Evolutionary conservation across 371 early-diverging fungal species (phyloP).

Genomic region (Mortierella sp.): DNA sequence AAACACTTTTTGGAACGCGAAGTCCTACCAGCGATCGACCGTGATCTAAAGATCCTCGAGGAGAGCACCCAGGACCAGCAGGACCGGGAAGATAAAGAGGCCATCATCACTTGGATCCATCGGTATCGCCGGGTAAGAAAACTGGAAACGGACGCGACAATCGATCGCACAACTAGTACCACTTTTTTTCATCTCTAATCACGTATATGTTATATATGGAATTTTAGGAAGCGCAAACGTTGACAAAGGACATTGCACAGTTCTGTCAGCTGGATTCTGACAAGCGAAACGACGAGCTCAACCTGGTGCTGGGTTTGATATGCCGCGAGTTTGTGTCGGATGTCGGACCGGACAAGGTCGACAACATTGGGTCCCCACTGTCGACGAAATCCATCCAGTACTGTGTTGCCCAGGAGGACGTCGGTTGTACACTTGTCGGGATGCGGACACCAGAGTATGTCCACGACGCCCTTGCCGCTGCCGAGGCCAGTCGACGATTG

Average conservation of each 20-base stretch:
- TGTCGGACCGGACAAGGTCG: slow-evolving; percentile 42
- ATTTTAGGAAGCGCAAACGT: slow-evolving; percentile 46
- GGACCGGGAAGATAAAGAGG: slow-evolving; percentile 25
- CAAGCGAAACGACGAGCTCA: slow-evolving; percentile 75
- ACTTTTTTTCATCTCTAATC: neutral
- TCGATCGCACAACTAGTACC: neutral
- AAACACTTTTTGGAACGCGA: slow-evolving; percentile 74
- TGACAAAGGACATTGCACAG: slow-evolving; percentile 61
- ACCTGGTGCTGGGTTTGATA: slow-evolving; percentile 70
- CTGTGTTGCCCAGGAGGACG: slow-evolving; percentile 62
- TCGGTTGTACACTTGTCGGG: slow-evolving; percentile 81
- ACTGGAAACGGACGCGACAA: no score
- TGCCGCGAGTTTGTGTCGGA: slow-evolving; percentile 58
- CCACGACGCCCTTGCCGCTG: slow-evolving; percentile 62
- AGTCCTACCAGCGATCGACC: slow-evolving; percentile 72
- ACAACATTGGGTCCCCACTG: slow-evolving; percentile 64
- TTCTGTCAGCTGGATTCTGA: slow-evolving; percentile 71
- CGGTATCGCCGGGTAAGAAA: slow-evolving; percentile 59
- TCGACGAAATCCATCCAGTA: slow-evolving; percentile 67
- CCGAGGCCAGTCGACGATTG: slow-evolving; percentile 33
- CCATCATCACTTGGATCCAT: slow-evolving; percentile 57
- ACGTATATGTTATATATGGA: no score
- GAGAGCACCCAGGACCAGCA: slow-evolving; percentile 19
- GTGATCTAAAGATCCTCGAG: slow-evolving; percentile 63
- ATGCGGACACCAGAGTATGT: slow-evolving; percentile 77